Conservation (phyloP, 371 early-diverging fungal genomes). For the Mucor lusitanicus region DNA sequence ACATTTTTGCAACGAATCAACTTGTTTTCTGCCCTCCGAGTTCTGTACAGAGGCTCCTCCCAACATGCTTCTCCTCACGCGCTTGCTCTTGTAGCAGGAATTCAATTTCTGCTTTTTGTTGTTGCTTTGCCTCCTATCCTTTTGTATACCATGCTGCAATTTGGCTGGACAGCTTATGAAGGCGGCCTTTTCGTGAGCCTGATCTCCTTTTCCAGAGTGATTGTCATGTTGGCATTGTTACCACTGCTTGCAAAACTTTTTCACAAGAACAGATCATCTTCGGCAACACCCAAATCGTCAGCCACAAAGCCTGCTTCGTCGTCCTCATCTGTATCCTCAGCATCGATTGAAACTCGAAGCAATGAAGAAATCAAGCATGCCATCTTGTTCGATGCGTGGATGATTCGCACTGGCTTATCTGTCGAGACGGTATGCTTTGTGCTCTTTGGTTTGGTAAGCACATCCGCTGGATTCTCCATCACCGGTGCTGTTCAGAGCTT, state of each 20-base stretch:
- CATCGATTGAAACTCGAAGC: not conserved
- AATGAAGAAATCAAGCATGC: slow-evolving; percentile 2
- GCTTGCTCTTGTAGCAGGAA: slow-evolving; percentile 22
- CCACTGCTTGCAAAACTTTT: slow-evolving; percentile 31
- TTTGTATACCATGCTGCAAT: slow-evolving; percentile 48
- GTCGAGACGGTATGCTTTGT: slow-evolving; percentile 39
- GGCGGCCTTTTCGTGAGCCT: slow-evolving; percentile 35
- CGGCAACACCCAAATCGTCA: not conserved
- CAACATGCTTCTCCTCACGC: slow-evolving; percentile 18
- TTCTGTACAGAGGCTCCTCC: slow-evolving; percentile 16
- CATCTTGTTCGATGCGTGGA: slow-evolving; percentile 48
- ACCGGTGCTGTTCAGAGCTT: slow-evolving; percentile 43
- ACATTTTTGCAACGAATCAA: slow-evolving; percentile 25
- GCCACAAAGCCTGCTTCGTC: not conserved
- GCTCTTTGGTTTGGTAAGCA: slow-evolving; percentile 35
- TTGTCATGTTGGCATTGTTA: slow-evolving; percentile 27
- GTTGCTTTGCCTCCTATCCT: slow-evolving; percentile 36
- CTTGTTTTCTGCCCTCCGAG: slow-evolving; percentile 33
- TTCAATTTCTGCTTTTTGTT: slow-evolving; percentile 28
- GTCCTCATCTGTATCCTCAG: not conserved
- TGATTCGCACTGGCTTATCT: slow-evolving; percentile 46
- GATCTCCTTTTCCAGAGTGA: slow-evolving; percentile 22
- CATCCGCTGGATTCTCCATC: slow-evolving; percentile 21
- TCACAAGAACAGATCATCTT: not conserved
- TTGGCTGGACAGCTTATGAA: slow-evolving; percentile 48